These are phyloP conservation scores for Didymella pomorum DNA, from an alignment of 2,329 filamentous ascomycete genomes.

Conservation along the genomic window DNA sequence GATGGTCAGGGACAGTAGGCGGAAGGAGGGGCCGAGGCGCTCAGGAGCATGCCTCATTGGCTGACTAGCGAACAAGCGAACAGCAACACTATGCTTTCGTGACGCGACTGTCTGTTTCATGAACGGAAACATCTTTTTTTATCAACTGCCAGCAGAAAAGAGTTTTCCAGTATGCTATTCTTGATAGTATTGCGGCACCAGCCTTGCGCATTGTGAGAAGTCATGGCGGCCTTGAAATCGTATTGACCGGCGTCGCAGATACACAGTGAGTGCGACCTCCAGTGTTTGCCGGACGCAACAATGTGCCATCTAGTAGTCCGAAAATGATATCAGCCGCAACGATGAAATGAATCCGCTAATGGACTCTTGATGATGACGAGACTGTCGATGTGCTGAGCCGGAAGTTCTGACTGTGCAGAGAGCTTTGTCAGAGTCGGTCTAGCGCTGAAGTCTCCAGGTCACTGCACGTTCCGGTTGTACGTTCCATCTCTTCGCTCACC, in stretches of 20 bases:
- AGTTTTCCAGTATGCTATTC: constrained; percentile 18
- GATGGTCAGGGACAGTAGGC: constrained; percentile 19
- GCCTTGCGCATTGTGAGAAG: background rate
- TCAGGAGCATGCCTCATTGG: constrained; percentile 29
- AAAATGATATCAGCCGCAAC: constrained; percentile 8
- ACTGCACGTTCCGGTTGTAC: background rate
- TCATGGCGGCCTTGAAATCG: background rate
- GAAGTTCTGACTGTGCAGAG: constrained; percentile 1
- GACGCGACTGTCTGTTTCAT: constrained; percentile 30
- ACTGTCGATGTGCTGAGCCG: constrained; percentile 2
- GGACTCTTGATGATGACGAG: constrained; percentile 14
- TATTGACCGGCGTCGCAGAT: constrained; percentile 4
- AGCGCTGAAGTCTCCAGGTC: constrained; percentile 1
- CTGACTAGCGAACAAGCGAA: constrained; percentile 16
- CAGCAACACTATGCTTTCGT: constrained; percentile 30
- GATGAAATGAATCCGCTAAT: background rate
- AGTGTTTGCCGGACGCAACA: background rate
- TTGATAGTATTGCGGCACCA: background rate
- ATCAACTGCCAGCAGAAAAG: constrained; percentile 17
- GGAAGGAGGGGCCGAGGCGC: constrained; percentile 43
- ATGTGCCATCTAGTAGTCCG: background rate
- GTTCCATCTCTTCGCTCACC: constrained; percentile 1
- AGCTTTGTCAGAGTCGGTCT: background rate
- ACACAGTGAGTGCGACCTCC: constrained; percentile 8
- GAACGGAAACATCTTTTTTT: constrained; percentile 25